These are phyloP conservation scores for Suillus subaureus DNA, from an alignment of 768 basidiomycete species.

Conservation along the genomic window DNA sequence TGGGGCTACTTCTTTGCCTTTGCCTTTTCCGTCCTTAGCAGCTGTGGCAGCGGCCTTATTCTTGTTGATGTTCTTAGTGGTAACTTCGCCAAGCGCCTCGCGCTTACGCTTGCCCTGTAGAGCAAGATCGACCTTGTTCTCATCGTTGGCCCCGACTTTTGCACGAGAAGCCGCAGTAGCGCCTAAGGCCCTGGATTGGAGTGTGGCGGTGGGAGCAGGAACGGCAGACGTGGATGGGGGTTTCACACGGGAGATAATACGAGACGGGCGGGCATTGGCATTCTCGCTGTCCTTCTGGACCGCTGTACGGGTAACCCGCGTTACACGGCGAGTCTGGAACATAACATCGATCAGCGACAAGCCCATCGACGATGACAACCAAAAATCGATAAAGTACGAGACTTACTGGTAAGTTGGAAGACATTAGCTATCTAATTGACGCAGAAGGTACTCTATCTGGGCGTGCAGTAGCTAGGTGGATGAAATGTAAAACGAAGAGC, in stretches of 20 bases:
- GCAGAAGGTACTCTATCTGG: constrained; percentile 10
- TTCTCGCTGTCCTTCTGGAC: constrained; percentile 70
- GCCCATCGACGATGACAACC: too few relatives aligned
- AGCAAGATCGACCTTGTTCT: constrained; percentile 47
- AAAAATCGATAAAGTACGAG: neutral
- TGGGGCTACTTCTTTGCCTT: constrained; percentile 44
- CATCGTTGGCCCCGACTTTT: constrained; percentile 29
- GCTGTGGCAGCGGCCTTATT: constrained; percentile 43
- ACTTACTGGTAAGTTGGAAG: constrained; percentile 51
- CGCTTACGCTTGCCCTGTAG: constrained; percentile 72
- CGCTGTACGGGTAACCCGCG: constrained; percentile 53
- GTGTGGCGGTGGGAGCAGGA: constrained; percentile 34
- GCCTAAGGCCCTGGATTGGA: constrained; percentile 44
- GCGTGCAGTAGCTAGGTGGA: constrained; percentile 11
- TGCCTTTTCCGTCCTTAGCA: constrained; percentile 50
- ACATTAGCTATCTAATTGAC: constrained; percentile 26
- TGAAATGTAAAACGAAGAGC: constrained; percentile 14
- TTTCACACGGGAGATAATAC: constrained; percentile 64
- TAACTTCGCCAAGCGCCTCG: constrained; percentile 73
- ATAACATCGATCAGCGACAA: constrained; percentile 1
- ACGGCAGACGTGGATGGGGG: constrained; percentile 44
- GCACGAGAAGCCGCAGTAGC: constrained; percentile 40
- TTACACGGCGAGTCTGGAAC: constrained; percentile 63
- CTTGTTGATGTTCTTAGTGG: constrained; percentile 51
- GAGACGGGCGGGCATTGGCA: constrained; percentile 62